Percentiles rank a stretch among this genome's conserved stretches.
These are phyloP conservation scores for Parachaetomium inaequale DNA, from an alignment of 495 filamentous ascomycete genomes.

Conservation along the genomic window DNA sequence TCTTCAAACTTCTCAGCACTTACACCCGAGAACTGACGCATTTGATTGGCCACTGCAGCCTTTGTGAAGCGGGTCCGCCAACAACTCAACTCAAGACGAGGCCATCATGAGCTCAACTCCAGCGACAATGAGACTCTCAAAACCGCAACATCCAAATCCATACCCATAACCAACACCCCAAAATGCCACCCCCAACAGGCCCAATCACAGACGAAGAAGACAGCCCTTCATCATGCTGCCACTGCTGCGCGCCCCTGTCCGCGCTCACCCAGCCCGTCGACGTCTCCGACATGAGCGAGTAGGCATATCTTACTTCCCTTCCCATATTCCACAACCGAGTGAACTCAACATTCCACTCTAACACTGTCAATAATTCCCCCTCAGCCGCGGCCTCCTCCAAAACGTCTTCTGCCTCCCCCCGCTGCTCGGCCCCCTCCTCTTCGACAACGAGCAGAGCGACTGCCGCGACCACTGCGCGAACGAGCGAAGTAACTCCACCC, in stretches of 20 bases:
- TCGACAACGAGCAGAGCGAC: slow-evolving; percentile 84
- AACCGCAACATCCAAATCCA: no score
- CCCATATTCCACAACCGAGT: not conserved
- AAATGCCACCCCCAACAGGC: not conserved
- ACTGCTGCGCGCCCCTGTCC: slow-evolving; percentile 9
- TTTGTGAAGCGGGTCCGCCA: no score
- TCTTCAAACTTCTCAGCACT: no score
- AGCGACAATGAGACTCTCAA: no score
- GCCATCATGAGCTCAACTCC: no score
- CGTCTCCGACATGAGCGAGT: slow-evolving; percentile 12
- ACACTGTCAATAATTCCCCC: not conserved
- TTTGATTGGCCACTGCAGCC: no score
- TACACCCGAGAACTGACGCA: no score
- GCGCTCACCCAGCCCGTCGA: slow-evolving; percentile 16
- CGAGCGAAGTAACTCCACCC: slow-evolving; percentile 56
- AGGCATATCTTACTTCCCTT: slow-evolving; percentile 4
- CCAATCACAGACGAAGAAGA: slow-evolving; percentile 17
- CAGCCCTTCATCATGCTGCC: slow-evolving; percentile 1
- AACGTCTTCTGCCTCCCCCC: slow-evolving; percentile 63
- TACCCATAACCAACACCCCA: no score
- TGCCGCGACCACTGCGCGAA: slow-evolving; percentile 81
- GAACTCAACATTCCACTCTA: not conserved
- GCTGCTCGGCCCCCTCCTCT: slow-evolving; percentile 71
- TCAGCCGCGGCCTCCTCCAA: not conserved
- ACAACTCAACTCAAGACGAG: no score